Evolutionary conservation across 768 basidiomycete species (phyloP).

Genomic region (Tricholoma flavovirens): DNA sequence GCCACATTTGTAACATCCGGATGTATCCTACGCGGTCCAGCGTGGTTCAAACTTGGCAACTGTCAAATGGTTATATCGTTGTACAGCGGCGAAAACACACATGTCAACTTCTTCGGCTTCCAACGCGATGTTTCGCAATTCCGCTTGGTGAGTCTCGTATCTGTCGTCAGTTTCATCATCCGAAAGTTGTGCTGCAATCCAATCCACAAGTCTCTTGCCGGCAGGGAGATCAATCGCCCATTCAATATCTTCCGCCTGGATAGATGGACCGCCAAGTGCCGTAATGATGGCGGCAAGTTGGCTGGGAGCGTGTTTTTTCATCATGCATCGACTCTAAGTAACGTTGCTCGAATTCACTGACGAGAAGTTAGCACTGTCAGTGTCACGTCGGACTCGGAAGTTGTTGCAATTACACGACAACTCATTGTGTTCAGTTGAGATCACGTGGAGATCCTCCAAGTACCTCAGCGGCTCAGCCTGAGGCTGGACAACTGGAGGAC

Average conservation of each 20-base stretch:
- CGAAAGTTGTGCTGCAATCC: conserved; percentile 26
- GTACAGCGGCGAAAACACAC: conserved; percentile 15
- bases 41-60: background rate
- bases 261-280: conserved; percentile 26
- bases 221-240: conserved; percentile 28
- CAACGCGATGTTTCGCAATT: conserved; percentile 25
- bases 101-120: conserved; percentile 24
- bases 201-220: conserved; percentile 26
- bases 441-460: background rate
- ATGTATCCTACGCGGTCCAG: background rate
- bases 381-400: too few species aligned
- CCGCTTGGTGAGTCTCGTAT: conserved; percentile 8
- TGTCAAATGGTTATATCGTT: background rate
- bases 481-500: too few species aligned
- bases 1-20: background rate
- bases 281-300: conserved; percentile 6
- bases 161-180: conserved; percentile 4
- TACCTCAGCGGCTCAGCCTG: too few species aligned
- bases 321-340: background rate
- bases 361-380: too few species aligned
- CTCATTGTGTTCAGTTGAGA: too few species aligned
- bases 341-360: too few species aligned
- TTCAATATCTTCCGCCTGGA: conserved; percentile 24
- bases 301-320: background rate
- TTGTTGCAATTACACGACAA: too few species aligned